Evolutionary conservation across 2,329 filamentous ascomycete species (phyloP), one percentile per base, ranked within the genome.

Genomic region (Coniochaeta hoffmannii): DNA sequence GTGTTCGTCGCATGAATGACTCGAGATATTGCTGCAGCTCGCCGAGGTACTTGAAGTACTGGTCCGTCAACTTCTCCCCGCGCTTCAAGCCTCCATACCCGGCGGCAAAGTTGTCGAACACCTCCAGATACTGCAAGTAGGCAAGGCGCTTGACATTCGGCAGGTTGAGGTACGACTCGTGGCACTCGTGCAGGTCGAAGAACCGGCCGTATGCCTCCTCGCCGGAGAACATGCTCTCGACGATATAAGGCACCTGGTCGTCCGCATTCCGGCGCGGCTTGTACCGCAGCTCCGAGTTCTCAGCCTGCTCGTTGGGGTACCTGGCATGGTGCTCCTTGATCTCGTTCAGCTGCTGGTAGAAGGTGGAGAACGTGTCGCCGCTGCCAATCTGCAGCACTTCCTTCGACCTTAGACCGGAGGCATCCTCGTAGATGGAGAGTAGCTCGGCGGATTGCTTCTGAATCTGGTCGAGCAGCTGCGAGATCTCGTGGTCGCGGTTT

Each of bases 151-250:
- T 96, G 19, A 92, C 85, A 53, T 88, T 87, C 2, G 90, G 88
- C 9, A 99, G 78, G 67, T 99, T 99, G 58, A 97, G 79, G 67
- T 91, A 99, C 14, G 88, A 79, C 66, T 97, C 93, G 71, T 97
- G 92, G 62, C 86, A 82, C 36, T 78, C 81, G 17, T 88, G 93
- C 50, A 99, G 74, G 69, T 99, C 94, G 65, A 99, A 89, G 71
- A 90, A 99, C 63, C 90, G 88, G 44, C 94, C 94, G 65, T 88
- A 97, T 0, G 87, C 88, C 70, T 99, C 94, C 71, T 99, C 95
- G 59, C 94, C 94, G 0, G 91, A 96, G 71, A 99, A 99, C 76
- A 97, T 88, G 56, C 84, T 85, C 66, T 97, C 93, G 50, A 97
- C 86, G 53, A 92, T 83, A 44, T 82, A 83, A 4, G 81, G 78